phyloP scores from a whole-genome alignment of 169 alveolate species.

The Eimeria sp. region DNA sequence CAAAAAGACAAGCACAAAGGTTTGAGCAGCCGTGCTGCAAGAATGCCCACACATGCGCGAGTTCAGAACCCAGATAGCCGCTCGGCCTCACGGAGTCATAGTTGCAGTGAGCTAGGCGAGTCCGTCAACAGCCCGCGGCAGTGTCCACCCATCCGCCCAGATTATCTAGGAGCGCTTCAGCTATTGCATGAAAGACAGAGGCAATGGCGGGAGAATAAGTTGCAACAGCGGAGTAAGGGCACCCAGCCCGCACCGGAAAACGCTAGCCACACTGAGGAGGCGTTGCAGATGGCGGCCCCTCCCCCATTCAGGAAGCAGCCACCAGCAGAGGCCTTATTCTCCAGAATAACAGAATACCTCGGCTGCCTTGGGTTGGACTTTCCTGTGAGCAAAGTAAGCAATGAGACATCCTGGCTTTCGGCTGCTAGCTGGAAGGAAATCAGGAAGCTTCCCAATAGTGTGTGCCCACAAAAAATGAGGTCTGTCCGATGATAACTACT shows the following conservation, averaged over 20 bases:
- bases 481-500: not conserved
- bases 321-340: constrained; percentile 52
- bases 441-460: not conserved
- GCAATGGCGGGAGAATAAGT: constrained; percentile 32
- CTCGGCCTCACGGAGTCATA: not conserved
- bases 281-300: constrained; percentile 65
- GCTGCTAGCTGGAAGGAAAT: not conserved
- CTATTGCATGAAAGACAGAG: constrained; percentile 70
- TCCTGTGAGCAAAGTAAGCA: constrained; percentile 47
- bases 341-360: constrained; percentile 34
- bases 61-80: constrained; percentile 13
- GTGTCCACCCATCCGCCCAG: constrained; percentile 41
- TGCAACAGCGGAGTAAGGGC: constrained; percentile 46
- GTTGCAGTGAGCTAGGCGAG: constrained; percentile 44
- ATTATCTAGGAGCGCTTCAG: constrained; percentile 59
- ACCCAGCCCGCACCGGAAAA: constrained; percentile 7
- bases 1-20: not conserved
- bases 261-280: constrained; percentile 52
- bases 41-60: not conserved
- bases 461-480: not conserved
- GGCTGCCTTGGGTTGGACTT: constrained; percentile 43
- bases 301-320: constrained; percentile 61
- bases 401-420: no score
- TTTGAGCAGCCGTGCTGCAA: not conserved
- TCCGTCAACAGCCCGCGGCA: constrained; percentile 30